phyloP scores from a whole-genome alignment of 768 basidiomycete genomes.

The Suillus plorans region DNA sequence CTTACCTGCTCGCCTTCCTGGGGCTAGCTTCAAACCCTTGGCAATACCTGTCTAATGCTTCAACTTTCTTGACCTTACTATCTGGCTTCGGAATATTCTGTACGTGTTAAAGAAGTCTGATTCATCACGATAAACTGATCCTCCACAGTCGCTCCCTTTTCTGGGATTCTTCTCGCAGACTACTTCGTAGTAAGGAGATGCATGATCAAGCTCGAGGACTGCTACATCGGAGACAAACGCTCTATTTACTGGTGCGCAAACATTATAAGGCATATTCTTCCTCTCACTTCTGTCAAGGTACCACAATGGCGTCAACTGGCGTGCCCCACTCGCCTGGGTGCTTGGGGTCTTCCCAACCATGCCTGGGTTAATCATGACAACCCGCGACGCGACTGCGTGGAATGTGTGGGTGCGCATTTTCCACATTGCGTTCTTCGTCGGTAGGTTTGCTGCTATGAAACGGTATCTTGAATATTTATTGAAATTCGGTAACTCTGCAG shows the following conservation, averaged over 20 bases:
- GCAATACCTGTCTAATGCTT: constrained; percentile 11
- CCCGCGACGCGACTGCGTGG: constrained; percentile 12
- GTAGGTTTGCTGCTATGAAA: background rate
- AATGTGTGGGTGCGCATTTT: constrained; percentile 18
- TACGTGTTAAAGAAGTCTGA: background rate
- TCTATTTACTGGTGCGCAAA: constrained; percentile 12
- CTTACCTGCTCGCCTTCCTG: constrained; percentile 10
- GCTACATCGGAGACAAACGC: constrained; percentile 8
- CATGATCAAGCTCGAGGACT: constrained; percentile 9
- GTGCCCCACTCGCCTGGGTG: constrained; percentile 14
- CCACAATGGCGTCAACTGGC: constrained; percentile 11
- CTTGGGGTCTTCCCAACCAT: constrained; percentile 12
- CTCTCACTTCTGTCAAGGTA: constrained; percentile 8
- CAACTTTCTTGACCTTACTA: constrained; percentile 10
- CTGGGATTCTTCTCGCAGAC: constrained; percentile 13
- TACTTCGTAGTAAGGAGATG: constrained; percentile 11
- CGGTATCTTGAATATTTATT: background rate
- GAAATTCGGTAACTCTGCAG: background rate
- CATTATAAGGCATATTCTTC: background rate
- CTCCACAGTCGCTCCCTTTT: constrained; percentile 9
- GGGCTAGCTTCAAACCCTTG: constrained; percentile 11
- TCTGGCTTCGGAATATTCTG: constrained; percentile 13
- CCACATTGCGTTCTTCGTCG: constrained; percentile 20
- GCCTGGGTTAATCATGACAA: constrained; percentile 20
- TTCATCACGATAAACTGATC: background rate